These are phyloP conservation scores for Phaeosphaeriaceae sp. DNA, from an alignment of 2,329 filamentous ascomycete species.

Conservation along the genomic window DNA sequence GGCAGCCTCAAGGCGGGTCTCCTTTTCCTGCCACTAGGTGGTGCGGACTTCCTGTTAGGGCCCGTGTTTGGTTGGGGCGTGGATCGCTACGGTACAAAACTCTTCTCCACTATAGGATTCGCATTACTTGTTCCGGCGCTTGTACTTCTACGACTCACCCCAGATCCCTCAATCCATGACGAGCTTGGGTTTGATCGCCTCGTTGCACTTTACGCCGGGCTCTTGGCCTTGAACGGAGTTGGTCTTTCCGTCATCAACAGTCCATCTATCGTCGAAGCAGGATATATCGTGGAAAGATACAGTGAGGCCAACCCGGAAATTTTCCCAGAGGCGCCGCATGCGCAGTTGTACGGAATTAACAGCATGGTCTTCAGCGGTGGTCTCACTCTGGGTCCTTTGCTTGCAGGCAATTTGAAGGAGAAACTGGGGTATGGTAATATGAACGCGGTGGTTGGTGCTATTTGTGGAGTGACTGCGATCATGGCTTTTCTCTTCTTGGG, in stretches of 20 bases:
- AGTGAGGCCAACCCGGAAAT: constrained; percentile 63
- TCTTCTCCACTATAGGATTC: constrained; percentile 53
- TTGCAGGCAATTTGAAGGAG: constrained; percentile 62
- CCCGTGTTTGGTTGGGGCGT: constrained; percentile 58
- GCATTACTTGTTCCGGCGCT: constrained; percentile 53
- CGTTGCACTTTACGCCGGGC: constrained; percentile 55
- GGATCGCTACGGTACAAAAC: constrained; percentile 56
- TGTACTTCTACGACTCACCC: constrained; percentile 53
- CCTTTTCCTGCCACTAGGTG: constrained; percentile 56
- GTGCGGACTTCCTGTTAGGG: constrained; percentile 55
- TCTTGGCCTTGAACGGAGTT: constrained; percentile 59
- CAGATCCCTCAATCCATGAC: constrained; percentile 18
- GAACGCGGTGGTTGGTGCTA: constrained; percentile 59
- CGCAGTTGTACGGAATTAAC: constrained; percentile 71
- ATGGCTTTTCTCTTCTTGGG: constrained; percentile 58
- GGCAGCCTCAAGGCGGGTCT: constrained; percentile 54
- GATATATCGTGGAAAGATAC: constrained; percentile 63
- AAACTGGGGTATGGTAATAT: constrained; percentile 66
- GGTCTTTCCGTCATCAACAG: constrained; percentile 64
- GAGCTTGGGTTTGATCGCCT: constrained; percentile 35
- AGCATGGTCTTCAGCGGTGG: constrained; percentile 69
- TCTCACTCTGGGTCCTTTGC: constrained; percentile 66
- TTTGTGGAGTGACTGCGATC: constrained; percentile 55
- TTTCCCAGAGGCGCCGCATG: constrained; percentile 67
- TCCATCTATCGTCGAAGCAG: constrained; percentile 65